Base-by-base conservation (phyloP, 257 asterid genomes). In the Leptodermis oblonga region DNA sequence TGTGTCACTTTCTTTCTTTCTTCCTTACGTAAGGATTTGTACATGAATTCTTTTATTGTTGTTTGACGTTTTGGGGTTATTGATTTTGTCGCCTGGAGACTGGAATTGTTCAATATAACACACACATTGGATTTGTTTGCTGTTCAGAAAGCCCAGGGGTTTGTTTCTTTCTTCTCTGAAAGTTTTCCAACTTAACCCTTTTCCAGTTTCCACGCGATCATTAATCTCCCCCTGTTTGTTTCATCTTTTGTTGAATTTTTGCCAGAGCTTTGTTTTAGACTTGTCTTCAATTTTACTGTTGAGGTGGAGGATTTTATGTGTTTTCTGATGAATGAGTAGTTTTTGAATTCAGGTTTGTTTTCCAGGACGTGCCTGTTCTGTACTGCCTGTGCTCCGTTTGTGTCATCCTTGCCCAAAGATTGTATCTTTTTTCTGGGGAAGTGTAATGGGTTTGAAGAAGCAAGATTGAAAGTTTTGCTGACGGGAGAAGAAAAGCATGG, bases 401-500 rank as follows among this genome's bases (percentile, higher is more conserved):
- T 36, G 25, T 42, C 15, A 45, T 58, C 60, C 51, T 26, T 46
- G 69, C 28, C 37, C 26, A 36, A 23, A 34, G 26, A 26, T 5
- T 69, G 15, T 3, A n/a, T 15, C 68, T 62, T 39, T 63, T 22
- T 41, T 7, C 14, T n/a, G 64, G 66, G 60, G 17, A n/a, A 39
- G 59, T 36, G 65, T 56, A 4, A 31, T 30, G 65, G 52, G 60
- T 8, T 62, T 63, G 53, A 54, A n/a, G 53, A n/a, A 45, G 30
- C 68, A 25, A 70, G 18, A 34, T 41, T 65, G n/a, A 37, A 72
- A 69, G 63, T 65, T 26, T 12, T 8, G 11, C 36, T 51, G 23
- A 22, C 37, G 13, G 25, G 25, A 48, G 30, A 36, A 60, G 65
- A 63, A 51, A 42, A 11, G 71, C 15, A 61, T 82, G 82, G 83